Evolutionary conservation across 2,329 filamentous ascomycete species (phyloP).

Genomic region (Hortaea sp.): DNA sequence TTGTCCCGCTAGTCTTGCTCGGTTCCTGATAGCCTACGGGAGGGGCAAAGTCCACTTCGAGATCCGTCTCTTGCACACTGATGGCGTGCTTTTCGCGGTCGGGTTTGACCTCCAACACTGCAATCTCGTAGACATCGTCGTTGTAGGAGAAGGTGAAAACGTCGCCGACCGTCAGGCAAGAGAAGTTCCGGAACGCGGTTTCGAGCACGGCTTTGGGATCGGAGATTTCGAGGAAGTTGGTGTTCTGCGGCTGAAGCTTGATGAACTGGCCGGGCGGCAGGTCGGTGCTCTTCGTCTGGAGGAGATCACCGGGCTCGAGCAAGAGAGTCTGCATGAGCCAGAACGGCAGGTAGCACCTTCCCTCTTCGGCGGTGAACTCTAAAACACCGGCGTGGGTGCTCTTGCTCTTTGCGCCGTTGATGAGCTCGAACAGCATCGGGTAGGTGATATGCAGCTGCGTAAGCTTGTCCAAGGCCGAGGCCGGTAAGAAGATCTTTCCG

Average conservation of each 20-base stretch:
- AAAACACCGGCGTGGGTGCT: conserved; percentile 90
- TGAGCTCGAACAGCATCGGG: conserved; percentile 91
- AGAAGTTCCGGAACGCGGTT: conserved; percentile 92
- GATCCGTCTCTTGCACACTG: conserved; percentile 90
- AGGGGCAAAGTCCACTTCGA: conserved; percentile 90
- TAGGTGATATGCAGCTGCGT: conserved; percentile 94
- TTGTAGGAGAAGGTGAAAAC: conserved; percentile 97
- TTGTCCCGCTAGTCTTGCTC: conserved; percentile 67
- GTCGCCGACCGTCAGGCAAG: conserved; percentile 84
- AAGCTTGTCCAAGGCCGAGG: conserved; percentile 91
- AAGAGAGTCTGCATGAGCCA: conserved; percentile 94
- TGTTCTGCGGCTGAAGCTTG: conserved; percentile 90
- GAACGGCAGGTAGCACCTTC: conserved; percentile 87
- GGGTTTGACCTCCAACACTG: conserved; percentile 87
- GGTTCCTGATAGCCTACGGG: conserved; percentile 93
- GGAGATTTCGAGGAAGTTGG: conserved; percentile 89
- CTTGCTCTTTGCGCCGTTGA: conserved; percentile 70
- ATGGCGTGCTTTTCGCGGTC: conserved; percentile 73
- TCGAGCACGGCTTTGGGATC: conserved; percentile 96
- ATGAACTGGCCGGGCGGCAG: conserved; percentile 84
- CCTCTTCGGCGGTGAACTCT: conserved; percentile 96
- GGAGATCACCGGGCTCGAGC: conserved; percentile 84
- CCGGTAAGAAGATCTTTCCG: conserved; percentile 95
- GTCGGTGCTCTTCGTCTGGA: conserved; percentile 92
- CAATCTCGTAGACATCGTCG: conserved; percentile 84